A percentile compares a stretch with the other conserved stretches of the same genome.
Evolutionary conservation across 2,329 filamentous ascomycete species (phyloP).

Genomic region (Hymenoscyphus scutula): DNA sequence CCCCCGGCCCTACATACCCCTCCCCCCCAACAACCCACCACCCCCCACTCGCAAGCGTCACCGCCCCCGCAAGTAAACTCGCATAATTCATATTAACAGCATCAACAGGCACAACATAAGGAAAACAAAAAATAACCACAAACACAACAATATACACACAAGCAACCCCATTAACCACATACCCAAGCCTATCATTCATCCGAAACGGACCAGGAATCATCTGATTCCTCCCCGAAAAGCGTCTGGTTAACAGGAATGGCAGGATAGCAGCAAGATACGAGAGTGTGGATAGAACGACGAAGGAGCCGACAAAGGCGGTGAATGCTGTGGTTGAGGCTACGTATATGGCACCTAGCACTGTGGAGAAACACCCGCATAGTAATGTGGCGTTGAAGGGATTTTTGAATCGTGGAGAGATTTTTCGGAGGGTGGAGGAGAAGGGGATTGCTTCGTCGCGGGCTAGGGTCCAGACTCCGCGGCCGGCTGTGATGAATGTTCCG

Average conservation of each 20-base stretch:
- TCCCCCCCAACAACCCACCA: slow-evolving; percentile 43
- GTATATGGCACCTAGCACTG: slow-evolving; percentile 61
- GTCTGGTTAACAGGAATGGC: slow-evolving; percentile 49
- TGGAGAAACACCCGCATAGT: slow-evolving; percentile 47
- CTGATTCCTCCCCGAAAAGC: slow-evolving; percentile 35
- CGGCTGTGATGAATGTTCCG: slow-evolving; percentile 58
- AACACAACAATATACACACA: slow-evolving; percentile 59
- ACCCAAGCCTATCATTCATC: slow-evolving; percentile 49
- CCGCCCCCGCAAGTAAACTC: slow-evolving; percentile 44
- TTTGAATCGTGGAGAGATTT: slow-evolving; percentile 45
- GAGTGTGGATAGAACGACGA: slow-evolving; percentile 52
- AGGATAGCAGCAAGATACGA: slow-evolving; percentile 65
- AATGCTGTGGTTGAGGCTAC: slow-evolving; percentile 66
- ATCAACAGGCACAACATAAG: slow-evolving; percentile 45
- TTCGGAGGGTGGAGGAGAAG: slow-evolving; percentile 46
- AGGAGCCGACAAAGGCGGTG: slow-evolving; percentile 61
- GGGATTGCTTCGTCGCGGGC: slow-evolving; percentile 57
- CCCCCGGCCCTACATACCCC: slow-evolving; percentile 30
- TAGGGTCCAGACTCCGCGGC: slow-evolving; percentile 63
- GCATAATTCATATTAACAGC: slow-evolving; percentile 54
- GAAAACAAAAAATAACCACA: slow-evolving; percentile 63
- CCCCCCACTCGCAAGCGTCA: slow-evolving; percentile 40
- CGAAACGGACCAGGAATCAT: slow-evolving; percentile 58
- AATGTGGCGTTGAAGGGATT: slow-evolving; percentile 57
- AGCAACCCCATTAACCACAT: slow-evolving; percentile 49